Conservation (phyloP, 2,329 filamentous ascomycete species). For the Phyllosticta paracitricarpa region DNA sequence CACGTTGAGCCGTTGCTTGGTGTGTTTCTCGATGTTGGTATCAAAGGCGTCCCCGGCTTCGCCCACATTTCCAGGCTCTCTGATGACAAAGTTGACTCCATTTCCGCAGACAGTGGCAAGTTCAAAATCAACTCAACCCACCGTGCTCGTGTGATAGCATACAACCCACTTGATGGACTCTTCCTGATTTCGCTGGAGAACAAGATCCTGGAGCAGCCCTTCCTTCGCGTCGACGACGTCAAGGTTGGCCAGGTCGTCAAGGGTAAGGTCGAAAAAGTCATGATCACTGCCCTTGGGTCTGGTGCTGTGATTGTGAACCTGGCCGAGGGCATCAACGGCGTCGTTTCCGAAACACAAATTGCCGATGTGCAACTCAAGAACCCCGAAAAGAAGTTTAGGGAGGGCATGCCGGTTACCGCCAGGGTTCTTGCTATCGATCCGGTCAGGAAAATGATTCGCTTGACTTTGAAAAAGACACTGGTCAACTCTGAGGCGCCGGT, state of each 20-base stretch:
- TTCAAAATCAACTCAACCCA: conserved; percentile 73
- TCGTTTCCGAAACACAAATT: conserved; percentile 80
- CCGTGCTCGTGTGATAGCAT: conserved; percentile 71
- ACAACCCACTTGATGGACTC: conserved; percentile 76
- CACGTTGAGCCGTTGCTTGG: conserved; percentile 74
- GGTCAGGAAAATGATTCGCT: conserved; percentile 65
- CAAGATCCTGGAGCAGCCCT: conserved; percentile 74
- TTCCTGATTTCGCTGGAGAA: conserved; percentile 80
- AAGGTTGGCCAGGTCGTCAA: conserved; percentile 70
- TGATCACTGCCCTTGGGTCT: conserved; percentile 69
- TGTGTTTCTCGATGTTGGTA: conserved; percentile 64
- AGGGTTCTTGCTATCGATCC: conserved; percentile 73
- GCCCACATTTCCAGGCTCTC: conserved; percentile 90
- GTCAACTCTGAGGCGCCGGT: conserved; percentile 79
- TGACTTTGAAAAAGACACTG: conserved; percentile 90
- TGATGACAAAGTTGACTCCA: conserved; percentile 76
- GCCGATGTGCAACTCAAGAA: conserved; percentile 81
- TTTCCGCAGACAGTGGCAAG: conserved; percentile 66
- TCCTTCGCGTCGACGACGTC: conserved; percentile 85
- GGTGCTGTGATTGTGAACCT: conserved; percentile 74
- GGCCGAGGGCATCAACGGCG: conserved; percentile 77
- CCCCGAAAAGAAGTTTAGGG: conserved; percentile 91
- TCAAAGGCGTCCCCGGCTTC: conserved; percentile 65
- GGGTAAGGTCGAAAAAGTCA: conserved; percentile 73
- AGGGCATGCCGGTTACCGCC: conserved; percentile 74